Conservation (phyloP, 2,329 filamentous ascomycete genomes). For the Rhynchosporium agropyri region DNA sequence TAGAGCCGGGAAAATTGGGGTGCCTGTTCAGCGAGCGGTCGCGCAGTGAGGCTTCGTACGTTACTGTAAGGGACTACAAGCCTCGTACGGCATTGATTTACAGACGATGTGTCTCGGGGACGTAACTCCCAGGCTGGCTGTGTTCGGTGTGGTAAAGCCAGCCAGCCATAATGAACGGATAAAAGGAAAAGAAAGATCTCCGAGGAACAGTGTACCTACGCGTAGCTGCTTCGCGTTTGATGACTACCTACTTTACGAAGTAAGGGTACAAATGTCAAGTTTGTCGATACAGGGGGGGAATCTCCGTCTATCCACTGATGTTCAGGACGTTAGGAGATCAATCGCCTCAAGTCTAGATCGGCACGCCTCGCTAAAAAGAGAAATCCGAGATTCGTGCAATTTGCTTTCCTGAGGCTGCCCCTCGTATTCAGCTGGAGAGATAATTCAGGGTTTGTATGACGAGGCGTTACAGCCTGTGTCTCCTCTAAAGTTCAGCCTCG, state of each 20-base stretch:
- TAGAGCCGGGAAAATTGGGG: conserved; percentile 18
- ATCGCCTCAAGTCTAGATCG: conserved; percentile 11
- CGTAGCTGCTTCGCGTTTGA: no score
- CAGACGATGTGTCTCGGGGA: no score
- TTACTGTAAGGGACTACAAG: conserved; percentile 17
- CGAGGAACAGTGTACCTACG: no score
- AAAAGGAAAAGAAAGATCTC: no score
- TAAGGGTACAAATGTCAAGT: no score
- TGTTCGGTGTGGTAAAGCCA: no score
- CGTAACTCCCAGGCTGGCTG: no score
- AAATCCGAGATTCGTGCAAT: not conserved
- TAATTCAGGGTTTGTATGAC: not conserved
- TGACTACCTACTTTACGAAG: no score
- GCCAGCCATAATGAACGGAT: no score
- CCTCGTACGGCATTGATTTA: not conserved
- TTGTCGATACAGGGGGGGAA: no score
- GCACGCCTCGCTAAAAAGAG: not conserved
- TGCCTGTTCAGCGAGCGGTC: conserved; percentile 2
- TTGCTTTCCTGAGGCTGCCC: not conserved
- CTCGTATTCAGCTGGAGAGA: not conserved
- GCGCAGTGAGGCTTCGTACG: not conserved
- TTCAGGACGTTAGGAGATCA: conserved; percentile 1
- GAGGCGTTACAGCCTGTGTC: conserved; percentile 2
- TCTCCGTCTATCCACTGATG: no score
- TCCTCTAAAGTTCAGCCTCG: not conserved